Conservation (phyloP, 306 rosid species). For the Pyrus bretschneideri region DNA sequence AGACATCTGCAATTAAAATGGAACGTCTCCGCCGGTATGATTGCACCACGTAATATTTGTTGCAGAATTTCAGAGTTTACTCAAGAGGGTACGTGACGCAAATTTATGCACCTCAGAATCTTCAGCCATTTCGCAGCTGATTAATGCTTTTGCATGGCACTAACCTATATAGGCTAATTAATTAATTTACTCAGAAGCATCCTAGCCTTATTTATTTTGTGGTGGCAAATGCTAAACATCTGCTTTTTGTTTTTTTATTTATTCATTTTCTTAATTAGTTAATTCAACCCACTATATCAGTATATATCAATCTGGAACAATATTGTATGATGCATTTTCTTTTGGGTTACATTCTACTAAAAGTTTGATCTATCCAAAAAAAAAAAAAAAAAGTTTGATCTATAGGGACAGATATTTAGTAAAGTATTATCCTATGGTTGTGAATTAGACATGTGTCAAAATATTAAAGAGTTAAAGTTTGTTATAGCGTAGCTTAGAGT, state of each 20-base stretch:
- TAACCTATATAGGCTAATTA: background rate
- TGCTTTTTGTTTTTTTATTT: background rate
- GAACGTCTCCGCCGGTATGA: background rate
- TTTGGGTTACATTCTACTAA: background rate
- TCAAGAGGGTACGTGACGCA: constrained; percentile 13
- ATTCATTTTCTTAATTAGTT: background rate
- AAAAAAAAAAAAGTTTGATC: too few species aligned
- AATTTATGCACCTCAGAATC: constrained; percentile 6
- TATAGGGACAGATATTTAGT: too few species aligned
- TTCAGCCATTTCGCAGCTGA: background rate
- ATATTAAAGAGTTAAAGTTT: too few species aligned
- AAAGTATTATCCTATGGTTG: too few species aligned
- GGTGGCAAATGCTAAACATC: background rate
- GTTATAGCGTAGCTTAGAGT: too few species aligned
- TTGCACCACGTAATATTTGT: constrained; percentile 2
- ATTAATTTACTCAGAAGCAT: background rate
- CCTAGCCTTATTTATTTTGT: background rate
- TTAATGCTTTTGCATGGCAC: background rate
- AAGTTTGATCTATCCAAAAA: too few species aligned
- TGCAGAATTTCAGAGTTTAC: background rate
- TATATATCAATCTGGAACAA: background rate
- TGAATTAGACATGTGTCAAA: too few species aligned
- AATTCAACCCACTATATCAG: background rate
- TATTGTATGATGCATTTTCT: background rate
- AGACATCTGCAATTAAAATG: background rate